Evolutionary conservation across 2,329 filamentous ascomycete genomes (phyloP).

Genomic region (Nannizzia gypsea): DNA sequence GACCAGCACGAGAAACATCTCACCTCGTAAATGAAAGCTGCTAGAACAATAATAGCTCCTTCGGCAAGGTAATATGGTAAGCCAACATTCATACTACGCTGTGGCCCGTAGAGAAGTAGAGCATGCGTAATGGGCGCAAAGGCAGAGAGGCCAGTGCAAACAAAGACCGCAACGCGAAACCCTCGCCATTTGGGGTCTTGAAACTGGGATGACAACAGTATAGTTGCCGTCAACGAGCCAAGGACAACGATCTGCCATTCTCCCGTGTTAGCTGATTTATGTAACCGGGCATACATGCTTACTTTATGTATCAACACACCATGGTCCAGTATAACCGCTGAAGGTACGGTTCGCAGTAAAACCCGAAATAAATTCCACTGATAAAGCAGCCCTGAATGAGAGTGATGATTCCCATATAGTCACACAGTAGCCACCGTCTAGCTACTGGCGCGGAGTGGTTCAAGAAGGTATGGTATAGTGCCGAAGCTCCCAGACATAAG

Average conservation of each 20-base stretch:
- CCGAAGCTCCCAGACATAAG: slow-evolving; percentile 25
- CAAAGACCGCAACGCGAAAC: slow-evolving; percentile 21
- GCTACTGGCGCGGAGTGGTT: slow-evolving; percentile 23
- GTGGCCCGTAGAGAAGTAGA: slow-evolving; percentile 18
- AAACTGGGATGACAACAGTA: slow-evolving; percentile 27
- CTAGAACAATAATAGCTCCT: not conserved
- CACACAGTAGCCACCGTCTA: slow-evolving; percentile 19
- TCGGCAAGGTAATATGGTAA: not conserved
- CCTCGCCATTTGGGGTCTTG: slow-evolving; percentile 21
- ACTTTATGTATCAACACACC: slow-evolving; percentile 16
- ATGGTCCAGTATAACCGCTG: slow-evolving; percentile 27
- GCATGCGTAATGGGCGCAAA: slow-evolving; percentile 26
- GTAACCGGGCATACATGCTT: too few relatives aligned
- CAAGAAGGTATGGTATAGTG: slow-evolving; percentile 25
- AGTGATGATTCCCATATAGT: slow-evolving; percentile 25
- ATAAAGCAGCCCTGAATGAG: slow-evolving; percentile 27
- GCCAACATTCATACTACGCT: slow-evolving; percentile 15
- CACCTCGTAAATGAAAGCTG: not conserved
- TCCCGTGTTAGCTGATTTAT: not conserved
- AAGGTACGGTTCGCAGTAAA: slow-evolving; percentile 23
- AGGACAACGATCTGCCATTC: slow-evolving; percentile 21
- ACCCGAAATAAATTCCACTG: slow-evolving; percentile 26
- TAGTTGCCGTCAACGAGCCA: slow-evolving; percentile 20
- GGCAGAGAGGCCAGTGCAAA: slow-evolving; percentile 24
- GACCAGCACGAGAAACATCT: not conserved